Evolutionary conservation across 257 asterid genomes (phyloP), one percentile per base, ranked within the genome.

Genomic region (Ocimum tenuiflorum): DNA sequence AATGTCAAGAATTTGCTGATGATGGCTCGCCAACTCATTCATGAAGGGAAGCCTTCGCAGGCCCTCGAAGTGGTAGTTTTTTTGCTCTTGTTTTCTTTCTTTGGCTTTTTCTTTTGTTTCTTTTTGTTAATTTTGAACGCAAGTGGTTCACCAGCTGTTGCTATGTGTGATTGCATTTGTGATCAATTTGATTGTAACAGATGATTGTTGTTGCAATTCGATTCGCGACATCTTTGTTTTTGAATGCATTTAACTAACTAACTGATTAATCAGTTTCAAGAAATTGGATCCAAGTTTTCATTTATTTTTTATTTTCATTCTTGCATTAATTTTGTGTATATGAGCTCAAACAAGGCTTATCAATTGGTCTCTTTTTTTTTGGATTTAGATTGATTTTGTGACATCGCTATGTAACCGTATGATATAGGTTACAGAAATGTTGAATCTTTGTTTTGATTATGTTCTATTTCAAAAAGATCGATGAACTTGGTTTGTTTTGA

Each of bases 51-150:
- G 69, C 96, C 99, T 46, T 80, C 95, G 51, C 91, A 92, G 70
- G 97, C 99, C 41, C 91, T 92, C 47, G 95, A 94, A 64, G 91
- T 85, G 83, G 96, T 91, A 79, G 22, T 24, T 62, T 52, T n/a
- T 43, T 15, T 12, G 7, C 56, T 48, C 47, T 23, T 20, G 7
- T 48, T 31, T 38, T n/a, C 49, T 56, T 43, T 31, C 17, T 1
- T 71, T 29, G 36, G 8, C 55, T 51, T 62, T 10, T 12, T 53
- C 0, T 10, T 27, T 4, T 48, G 10, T 27, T 62, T 17, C 7
- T 27, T 39, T 53, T 9, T 58, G 9, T 67, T 46, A 33, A 43
- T 67, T 42, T 41, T 56, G 39, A 51, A 53, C 35, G 60, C 29
- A 12, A 22, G 43, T 38, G 17, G 19, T 38, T 51, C 27, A 10